Percentiles rank a stretch among this genome's conserved stretches.
Conservation (phyloP, 108 stramenopile species). For the Fistulifera solaris region DNA sequence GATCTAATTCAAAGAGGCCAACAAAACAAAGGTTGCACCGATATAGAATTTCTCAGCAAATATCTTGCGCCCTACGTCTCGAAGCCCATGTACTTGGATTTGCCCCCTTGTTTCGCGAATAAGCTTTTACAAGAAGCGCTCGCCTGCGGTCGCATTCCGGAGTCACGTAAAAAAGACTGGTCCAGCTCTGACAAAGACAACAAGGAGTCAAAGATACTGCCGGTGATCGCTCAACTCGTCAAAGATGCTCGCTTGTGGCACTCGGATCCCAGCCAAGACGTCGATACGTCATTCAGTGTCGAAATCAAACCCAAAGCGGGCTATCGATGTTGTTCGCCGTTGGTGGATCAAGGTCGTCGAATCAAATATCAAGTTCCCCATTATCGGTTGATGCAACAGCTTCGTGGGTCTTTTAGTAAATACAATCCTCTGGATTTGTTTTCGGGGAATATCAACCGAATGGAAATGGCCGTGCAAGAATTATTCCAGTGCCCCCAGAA, state of each 20-base stretch:
- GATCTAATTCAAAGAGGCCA: background rate
- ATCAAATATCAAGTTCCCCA: conserved; percentile 42
- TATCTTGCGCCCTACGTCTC: no score
- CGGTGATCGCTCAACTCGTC: no score
- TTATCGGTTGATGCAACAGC: conserved; percentile 39
- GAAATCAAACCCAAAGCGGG: conserved; percentile 80
- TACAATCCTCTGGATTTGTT: conserved; percentile 52
- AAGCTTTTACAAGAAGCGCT: conserved; percentile 13
- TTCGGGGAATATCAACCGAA: conserved; percentile 23
- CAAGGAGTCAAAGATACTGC: no score
- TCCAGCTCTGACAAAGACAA: background rate
- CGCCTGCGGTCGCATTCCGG: conserved; percentile 4
- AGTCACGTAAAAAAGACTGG: conserved; percentile 9
- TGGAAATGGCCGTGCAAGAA: conserved; percentile 23
- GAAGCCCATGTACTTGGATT: no score
- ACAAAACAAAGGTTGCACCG: background rate
- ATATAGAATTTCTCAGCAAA: conserved; percentile 2
- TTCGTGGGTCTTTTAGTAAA: conserved; percentile 19
- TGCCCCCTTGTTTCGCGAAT: conserved; percentile 5
- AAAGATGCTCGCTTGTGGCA: no score
- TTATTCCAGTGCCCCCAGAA: conserved; percentile 50
- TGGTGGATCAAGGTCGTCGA: conserved; percentile 41
- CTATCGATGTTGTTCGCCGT: conserved; percentile 50
- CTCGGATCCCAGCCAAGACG: no score
- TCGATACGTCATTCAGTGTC: conserved; percentile 4